A percentile compares a stretch with the other conserved stretches of the same genome.
These are phyloP conservation scores for Lecanosticta acicola DNA, from an alignment of 2,329 filamentous ascomycete species.

Conservation along the genomic window DNA sequence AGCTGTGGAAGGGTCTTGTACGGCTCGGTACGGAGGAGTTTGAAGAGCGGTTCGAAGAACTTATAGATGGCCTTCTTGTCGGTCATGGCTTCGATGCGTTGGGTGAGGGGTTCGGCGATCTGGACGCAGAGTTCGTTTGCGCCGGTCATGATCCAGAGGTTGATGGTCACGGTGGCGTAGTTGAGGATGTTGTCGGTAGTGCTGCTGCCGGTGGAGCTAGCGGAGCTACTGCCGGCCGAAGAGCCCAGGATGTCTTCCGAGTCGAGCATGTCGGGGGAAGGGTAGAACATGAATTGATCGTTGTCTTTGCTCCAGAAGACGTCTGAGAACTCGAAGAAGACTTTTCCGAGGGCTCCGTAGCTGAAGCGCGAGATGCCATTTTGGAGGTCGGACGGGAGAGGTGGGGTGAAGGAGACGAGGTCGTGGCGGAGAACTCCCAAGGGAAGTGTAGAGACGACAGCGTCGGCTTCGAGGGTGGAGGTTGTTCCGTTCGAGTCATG, in stretches of 20 bases:
- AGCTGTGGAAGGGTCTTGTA: conserved; percentile 40
- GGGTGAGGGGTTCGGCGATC: conserved; percentile 42
- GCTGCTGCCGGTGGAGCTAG: conserved; percentile 22
- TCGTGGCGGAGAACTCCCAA: conserved; percentile 38
- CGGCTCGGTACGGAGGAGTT: conserved; percentile 40
- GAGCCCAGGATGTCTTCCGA: neutral
- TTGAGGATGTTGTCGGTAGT: conserved; percentile 36
- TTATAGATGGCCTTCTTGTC: conserved; percentile 35
- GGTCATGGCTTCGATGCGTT: conserved; percentile 41
- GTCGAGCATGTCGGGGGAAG: conserved; percentile 27
- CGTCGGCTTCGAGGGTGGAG: conserved; percentile 33
- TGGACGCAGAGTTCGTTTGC: conserved; percentile 41
- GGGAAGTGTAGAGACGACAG: conserved; percentile 38
- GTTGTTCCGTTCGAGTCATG: conserved; percentile 22
- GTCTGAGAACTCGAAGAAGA: conserved; percentile 41
- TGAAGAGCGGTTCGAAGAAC: conserved; percentile 44
- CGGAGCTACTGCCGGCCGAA: conserved; percentile 4
- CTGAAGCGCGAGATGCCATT: conserved; percentile 35
- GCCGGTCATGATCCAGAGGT: conserved; percentile 42
- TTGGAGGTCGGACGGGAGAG: conserved; percentile 35
- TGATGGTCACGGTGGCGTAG: conserved; percentile 41
- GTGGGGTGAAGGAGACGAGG: conserved; percentile 37
- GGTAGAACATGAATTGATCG: conserved; percentile 43
- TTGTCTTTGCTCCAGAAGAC: conserved; percentile 44
- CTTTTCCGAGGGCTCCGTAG: conserved; percentile 41